Conservation (phyloP, 495 filamentous ascomycete species). For the Cryomyces minteri region DNA sequence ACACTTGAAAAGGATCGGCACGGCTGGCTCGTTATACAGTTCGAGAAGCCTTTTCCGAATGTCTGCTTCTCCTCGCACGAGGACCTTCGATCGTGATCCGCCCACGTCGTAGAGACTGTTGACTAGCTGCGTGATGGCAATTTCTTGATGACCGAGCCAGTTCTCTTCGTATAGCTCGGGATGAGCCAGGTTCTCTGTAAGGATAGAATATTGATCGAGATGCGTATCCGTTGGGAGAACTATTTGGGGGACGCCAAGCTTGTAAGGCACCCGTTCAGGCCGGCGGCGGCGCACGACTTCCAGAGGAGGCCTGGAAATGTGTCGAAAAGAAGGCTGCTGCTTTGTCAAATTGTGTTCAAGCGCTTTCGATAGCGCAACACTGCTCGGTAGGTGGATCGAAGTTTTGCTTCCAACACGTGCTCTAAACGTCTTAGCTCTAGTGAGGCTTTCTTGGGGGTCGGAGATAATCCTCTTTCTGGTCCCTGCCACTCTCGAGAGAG, state of each 20-base stretch:
- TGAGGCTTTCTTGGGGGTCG: too few species aligned
- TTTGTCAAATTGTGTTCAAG: too few species aligned
- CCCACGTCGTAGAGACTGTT: slow-evolving; percentile 34
- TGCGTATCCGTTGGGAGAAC: slow-evolving; percentile 3
- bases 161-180: slow-evolving; percentile 45
- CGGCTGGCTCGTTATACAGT: slow-evolving; percentile 34
- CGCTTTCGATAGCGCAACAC: too few species aligned
- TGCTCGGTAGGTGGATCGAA: too few species aligned
- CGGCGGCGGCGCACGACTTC: slow-evolving; percentile 7
- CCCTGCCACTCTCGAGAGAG: too few species aligned
- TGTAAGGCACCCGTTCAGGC: slow-evolving; percentile 3
- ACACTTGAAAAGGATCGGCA: slow-evolving; percentile 36
- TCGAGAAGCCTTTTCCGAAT: slow-evolving; percentile 23
- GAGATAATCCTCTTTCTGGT: too few species aligned
- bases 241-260: slow-evolving; percentile 6
- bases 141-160: slow-evolving; percentile 46
- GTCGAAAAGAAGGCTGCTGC: too few species aligned
- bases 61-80: slow-evolving; percentile 4
- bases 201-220: slow-evolving; percentile 29
- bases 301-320: slow-evolving; percentile 5
- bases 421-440: too few species aligned
- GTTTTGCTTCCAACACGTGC: too few species aligned
- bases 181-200: slow-evolving; percentile 33
- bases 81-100: neutral
- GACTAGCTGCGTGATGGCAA: slow-evolving; percentile 38